These are phyloP conservation scores for Saccharum officinarum DNA, from an alignment of 176 grass and related monocot genomes.

Conservation along the genomic window DNA sequence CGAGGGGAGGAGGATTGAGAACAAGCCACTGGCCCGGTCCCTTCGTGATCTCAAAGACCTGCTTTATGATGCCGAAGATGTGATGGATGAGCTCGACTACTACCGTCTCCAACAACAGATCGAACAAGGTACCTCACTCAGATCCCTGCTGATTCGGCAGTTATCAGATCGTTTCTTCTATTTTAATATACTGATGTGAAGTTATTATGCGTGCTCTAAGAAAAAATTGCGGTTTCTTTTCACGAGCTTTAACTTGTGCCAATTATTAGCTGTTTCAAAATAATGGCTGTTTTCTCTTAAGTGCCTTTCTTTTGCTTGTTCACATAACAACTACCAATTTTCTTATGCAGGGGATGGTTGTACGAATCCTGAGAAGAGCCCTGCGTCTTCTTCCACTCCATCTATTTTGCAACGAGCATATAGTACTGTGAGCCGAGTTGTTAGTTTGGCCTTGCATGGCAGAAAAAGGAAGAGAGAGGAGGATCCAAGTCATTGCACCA, in stretches of 20 bases:
- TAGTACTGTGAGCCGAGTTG: not conserved
- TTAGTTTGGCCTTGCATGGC: not conserved
- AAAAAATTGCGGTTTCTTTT: not conserved
- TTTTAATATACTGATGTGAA: too few relatives aligned
- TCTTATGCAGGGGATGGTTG: not conserved
- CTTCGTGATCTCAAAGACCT: not conserved
- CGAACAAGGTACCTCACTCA: not conserved
- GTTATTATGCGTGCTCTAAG: too few relatives aligned
- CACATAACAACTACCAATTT: not conserved
- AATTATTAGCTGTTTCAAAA: not conserved
- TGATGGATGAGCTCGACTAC: slow-evolving; percentile 23
- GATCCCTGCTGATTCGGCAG: not conserved
- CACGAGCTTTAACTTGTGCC: not conserved
- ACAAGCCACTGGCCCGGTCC: not conserved
- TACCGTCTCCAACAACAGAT: not conserved
- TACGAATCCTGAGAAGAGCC: not conserved
- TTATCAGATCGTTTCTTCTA: too few relatives aligned
- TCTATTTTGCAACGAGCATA: not conserved
- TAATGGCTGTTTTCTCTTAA: not conserved
- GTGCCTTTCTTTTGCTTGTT: not conserved
- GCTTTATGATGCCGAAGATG: slow-evolving; percentile 7
- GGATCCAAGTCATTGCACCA: not conserved
- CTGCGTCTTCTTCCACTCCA: not conserved
- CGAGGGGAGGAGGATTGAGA: not conserved
- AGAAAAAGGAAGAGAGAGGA: not conserved